Evolutionary conservation across 495 filamentous ascomycete genomes (phyloP), one percentile per base, ranked within the genome.

Genomic region (Tuber melanosporum): DNA sequence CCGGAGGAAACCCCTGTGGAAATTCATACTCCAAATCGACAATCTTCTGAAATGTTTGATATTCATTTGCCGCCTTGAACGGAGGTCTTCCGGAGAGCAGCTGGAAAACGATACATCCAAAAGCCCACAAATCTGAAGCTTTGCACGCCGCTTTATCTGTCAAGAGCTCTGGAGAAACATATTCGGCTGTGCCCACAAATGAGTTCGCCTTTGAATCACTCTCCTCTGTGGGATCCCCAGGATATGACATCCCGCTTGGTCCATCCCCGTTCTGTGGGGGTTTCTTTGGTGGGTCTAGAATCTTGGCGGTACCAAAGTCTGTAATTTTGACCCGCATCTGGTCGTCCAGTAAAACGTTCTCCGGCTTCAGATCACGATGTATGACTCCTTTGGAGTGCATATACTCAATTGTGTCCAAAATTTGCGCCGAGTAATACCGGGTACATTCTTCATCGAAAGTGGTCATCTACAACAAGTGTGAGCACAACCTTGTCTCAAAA

Each of bases 101-200:
- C 85, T 99, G 96, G 84, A 97, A 99, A 76, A 99, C 91, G 77
- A 99, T 99, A 85, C 96, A 99, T n/a, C 96, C 96, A 86, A 98
- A 98, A 5, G 96, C 96, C 96, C 96, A 99, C 46, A 99, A 85
- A 84, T 99, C 96, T 82, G 94, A 97, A 36, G 96, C 94, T 85
- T 98, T 99, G 86, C 96, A 97, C 15, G 95, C 95, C 78, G 93
- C 94, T 86, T 98, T 98, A 78, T 97, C 93, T 2, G 91, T 97
- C 77, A 99, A 87, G 45, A 99, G 88, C 81, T 99, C 96, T 0
- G 96, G 96, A 81, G 94, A 97, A 78, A 99, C 96, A 83, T 99
- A 99, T 84, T 99, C 96, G 2, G 96, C 96, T 8, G 96, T 99
- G 71, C 96, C 96, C 39, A 99, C 96, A 85, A 99, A 99, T 7